A percentile compares a stretch with the other conserved stretches of the same genome.
Conservation (phyloP, 306 rosid species). For the Vigna angularis region DNA sequence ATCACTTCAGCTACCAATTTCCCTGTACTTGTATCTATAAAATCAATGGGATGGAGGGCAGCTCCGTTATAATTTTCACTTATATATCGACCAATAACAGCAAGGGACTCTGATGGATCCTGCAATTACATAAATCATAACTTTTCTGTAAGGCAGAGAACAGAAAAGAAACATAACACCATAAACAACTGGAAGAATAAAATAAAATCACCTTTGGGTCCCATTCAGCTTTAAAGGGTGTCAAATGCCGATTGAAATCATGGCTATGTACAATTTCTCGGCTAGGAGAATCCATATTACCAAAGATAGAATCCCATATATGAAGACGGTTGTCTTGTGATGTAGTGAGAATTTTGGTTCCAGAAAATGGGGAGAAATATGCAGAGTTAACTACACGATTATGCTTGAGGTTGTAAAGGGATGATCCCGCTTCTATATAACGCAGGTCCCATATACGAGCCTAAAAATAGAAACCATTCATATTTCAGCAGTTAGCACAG, state of each 20-base stretch:
- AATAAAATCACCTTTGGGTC: slow-evolving; percentile 81
- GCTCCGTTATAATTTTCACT: slow-evolving; percentile 92
- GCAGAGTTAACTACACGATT: slow-evolving; percentile 94
- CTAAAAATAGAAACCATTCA: slow-evolving; percentile 52
- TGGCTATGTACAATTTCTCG: slow-evolving; percentile 98
- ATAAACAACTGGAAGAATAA: background rate
- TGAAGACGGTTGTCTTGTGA: slow-evolving; percentile 92
- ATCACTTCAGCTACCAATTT: slow-evolving; percentile 90
- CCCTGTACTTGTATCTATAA: slow-evolving; percentile 86
- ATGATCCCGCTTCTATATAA: slow-evolving; percentile 68
- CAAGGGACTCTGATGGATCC: slow-evolving; percentile 93
- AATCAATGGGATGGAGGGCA: slow-evolving; percentile 97
- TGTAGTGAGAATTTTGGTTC: slow-evolving; percentile 87
- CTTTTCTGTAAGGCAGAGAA: background rate
- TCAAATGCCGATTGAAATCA: slow-evolving; percentile 86
- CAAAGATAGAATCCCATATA: slow-evolving; percentile 90
- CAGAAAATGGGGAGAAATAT: slow-evolving; percentile 82
- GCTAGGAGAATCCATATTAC: slow-evolving; percentile 86
- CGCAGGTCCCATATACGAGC: slow-evolving; percentile 98
- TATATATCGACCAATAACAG: slow-evolving; percentile 89
- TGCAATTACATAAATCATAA: slow-evolving; percentile 44
- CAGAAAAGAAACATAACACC: background rate
- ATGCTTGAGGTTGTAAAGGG: slow-evolving; percentile 66
- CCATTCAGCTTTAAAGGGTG: slow-evolving; percentile 98
- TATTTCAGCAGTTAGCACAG: slow-evolving; percentile 16